Conservation (phyloP, 371 early-diverging fungal genomes). For the Chytridiales sp. region DNA sequence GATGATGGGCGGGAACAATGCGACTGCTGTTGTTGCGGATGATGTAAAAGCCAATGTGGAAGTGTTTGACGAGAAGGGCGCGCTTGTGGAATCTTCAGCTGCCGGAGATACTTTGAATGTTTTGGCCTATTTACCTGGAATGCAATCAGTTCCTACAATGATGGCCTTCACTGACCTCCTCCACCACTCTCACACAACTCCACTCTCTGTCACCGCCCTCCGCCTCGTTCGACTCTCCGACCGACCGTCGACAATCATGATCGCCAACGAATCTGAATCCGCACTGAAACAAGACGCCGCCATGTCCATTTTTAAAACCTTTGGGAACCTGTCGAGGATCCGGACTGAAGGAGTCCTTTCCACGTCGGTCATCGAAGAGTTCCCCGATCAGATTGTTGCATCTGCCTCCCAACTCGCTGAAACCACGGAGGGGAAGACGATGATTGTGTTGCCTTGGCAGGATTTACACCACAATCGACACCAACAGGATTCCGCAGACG, state of each 20-base stretch:
- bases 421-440: constrained; percentile 33
- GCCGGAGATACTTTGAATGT: constrained; percentile 12
- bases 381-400: constrained; percentile 49
- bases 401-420: too few species aligned
- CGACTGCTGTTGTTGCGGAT: background rate
- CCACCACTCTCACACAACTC: background rate
- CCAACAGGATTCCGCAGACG: too few species aligned
- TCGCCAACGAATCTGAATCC: constrained; percentile 53
- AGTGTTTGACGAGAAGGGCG: constrained; percentile 6
- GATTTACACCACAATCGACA: too few species aligned
- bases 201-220: constrained; percentile 46
- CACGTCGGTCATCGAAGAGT: constrained; percentile 31
- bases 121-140: constrained; percentile 65
- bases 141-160: constrained; percentile 68
- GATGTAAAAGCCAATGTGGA: constrained; percentile 6
- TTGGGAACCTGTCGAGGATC: constrained; percentile 64
- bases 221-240: constrained; percentile 70
- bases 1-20: too few species aligned
- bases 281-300: constrained; percentile 65
- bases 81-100: background rate
- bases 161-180: constrained; percentile 61
- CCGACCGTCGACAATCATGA: constrained; percentile 73
- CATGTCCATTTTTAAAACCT: constrained; percentile 58
- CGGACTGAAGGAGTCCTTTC: constrained; percentile 26
- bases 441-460: constrained; percentile 33